Conservation (phyloP, 169 alveolate genomes). For the Plasmodium gaboni region DNA sequence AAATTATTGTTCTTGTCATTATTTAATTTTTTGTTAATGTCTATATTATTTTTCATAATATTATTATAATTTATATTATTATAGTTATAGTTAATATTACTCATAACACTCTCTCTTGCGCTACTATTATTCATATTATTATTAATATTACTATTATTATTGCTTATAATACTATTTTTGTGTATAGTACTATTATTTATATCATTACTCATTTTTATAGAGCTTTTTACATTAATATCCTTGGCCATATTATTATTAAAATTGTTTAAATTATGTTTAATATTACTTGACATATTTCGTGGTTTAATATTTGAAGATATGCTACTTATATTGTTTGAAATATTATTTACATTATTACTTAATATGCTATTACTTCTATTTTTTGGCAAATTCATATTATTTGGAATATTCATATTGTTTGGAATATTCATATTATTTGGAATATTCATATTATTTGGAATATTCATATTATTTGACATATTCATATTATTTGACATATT, state of each 20-base stretch:
- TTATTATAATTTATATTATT: constrained; percentile 49
- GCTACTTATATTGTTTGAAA: too few species aligned
- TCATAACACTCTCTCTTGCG: constrained; percentile 46
- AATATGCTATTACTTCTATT: too few species aligned
- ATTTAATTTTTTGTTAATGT: constrained; percentile 28
- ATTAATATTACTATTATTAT: constrained; percentile 10
- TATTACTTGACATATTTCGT: not conserved
- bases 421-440: not conserved
- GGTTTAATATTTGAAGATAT: too few species aligned
- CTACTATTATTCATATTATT: constrained; percentile 8
- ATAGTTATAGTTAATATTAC: constrained; percentile 46
- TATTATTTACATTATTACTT: too few species aligned
- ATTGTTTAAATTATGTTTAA: not conserved
- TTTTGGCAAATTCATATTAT: too few species aligned
- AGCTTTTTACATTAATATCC: constrained; percentile 22
- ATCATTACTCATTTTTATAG: constrained; percentile 1
- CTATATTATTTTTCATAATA: constrained; percentile 42
- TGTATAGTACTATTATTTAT: not conserved
- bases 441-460: not conserved
- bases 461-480: not conserved
- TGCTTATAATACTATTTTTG: not conserved
- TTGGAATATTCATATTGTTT: too few species aligned
- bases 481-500: constrained; percentile 9
- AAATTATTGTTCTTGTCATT: constrained; percentile 7
- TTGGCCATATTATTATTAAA: not conserved